Evolutionary conservation across 192 early-diverging fungal genomes (phyloP), one percentile per base, ranked within the genome.

Genomic region (Dissophora ornata): DNA sequence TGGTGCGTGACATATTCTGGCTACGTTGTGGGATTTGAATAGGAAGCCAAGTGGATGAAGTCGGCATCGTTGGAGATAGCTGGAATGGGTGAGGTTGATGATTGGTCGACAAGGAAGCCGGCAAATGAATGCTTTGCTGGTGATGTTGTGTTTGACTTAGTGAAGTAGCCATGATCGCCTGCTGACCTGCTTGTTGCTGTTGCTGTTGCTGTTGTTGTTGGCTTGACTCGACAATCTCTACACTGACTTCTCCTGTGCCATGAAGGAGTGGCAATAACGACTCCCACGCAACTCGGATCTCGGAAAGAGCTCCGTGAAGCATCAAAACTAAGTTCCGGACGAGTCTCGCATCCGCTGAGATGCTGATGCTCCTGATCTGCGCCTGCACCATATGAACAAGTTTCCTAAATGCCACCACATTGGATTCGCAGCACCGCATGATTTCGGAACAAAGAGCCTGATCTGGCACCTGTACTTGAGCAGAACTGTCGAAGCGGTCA

Each of bases 261-360:
- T 70, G 68, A 22, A 83, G 57, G 19, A 83, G 62, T 3, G 79
- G 82, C 29, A 61, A 40, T 9, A 83, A 64, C 3, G 54, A 59
- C 9, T 83, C 82, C 82, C 82, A 83, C 9, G 82, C 82, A 40
- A 79, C 47, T 49, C 80, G 63, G 33, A 83, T 81, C 28, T 83
- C 82, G 0, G 74, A 67, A 12, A 81, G 44, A 7, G 79, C 67
- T n/a, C 82, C 82, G 45, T 83, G 73, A 36, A 83, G 59, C 64
- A 81, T 57, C 58, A 83, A 46, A 13, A 83, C 62, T 38, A 83
- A 54, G 18, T 80, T 81, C 15, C 82, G 54, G 33, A 77, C 74
- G 36, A 80, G 50, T 9, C 82, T 52, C n/a, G 63, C 58, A 36
- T 83, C 82, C 15, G 74, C 59, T 11, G 62, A 59, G 29, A 73